phyloP scores from a whole-genome alignment of 1,139 yeast species.

The Zygosaccharomyces sapae region DNA sequence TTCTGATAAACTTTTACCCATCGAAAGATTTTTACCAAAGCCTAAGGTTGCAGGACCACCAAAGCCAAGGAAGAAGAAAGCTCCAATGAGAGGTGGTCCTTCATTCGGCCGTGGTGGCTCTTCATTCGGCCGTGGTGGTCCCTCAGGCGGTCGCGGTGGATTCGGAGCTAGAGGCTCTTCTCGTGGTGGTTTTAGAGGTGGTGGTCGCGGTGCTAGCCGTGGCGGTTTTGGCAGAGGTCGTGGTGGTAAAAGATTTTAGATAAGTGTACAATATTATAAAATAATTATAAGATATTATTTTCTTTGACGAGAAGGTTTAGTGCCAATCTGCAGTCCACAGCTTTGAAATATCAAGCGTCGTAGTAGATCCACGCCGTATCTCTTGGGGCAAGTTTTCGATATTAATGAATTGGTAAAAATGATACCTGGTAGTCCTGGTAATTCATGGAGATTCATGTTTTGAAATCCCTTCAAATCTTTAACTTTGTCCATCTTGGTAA shows the following conservation, averaged over 20 bases:
- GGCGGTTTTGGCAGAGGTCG: slow-evolving; percentile 42
- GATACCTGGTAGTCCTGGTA: slow-evolving; percentile 38
- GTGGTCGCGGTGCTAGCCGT: slow-evolving; percentile 41
- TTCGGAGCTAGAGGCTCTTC: slow-evolving; percentile 35
- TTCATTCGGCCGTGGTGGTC: too few relatives aligned
- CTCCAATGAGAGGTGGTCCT: slow-evolving; percentile 46
- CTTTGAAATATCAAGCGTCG: slow-evolving; percentile 40
- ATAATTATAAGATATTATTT: slow-evolving; percentile 6
- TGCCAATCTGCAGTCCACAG: slow-evolving; percentile 35
- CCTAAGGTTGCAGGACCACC: slow-evolving; percentile 78
- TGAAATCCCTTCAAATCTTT: slow-evolving; percentile 24
- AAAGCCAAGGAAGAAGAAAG: slow-evolving; percentile 61
- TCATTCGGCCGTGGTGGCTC: slow-evolving; percentile 38
- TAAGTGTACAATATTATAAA: slow-evolving; percentile 16
- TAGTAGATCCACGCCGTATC: slow-evolving; percentile 42
- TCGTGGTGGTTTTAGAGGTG: slow-evolving; percentile 42
- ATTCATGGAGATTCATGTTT: slow-evolving; percentile 29
- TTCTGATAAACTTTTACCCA: slow-evolving; percentile 89
- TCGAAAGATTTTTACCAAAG: slow-evolving; percentile 93
- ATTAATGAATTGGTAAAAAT: slow-evolving; percentile 41
- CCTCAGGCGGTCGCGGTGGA: not conserved
- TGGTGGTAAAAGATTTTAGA: slow-evolving; percentile 18
- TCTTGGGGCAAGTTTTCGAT: slow-evolving; percentile 27
- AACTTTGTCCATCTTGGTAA: slow-evolving; percentile 71
- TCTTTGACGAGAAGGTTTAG: slow-evolving; percentile 25